Evolutionary conservation across 2,329 filamentous ascomycete genomes (phyloP).

Genomic region (Scedosporium boydii): DNA sequence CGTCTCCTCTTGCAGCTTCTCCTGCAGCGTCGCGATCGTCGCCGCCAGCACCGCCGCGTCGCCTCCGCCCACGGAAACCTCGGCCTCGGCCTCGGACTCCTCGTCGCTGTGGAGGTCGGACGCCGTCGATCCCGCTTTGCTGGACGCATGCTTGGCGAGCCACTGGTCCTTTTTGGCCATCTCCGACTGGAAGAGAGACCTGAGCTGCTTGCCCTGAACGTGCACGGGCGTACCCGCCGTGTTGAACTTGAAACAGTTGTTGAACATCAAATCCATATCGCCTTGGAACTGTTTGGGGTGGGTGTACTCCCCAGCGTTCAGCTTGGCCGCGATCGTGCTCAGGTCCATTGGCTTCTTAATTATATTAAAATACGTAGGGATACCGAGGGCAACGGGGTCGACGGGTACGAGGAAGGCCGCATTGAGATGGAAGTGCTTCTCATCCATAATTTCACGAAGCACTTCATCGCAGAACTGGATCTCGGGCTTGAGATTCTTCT

Average conservation of each 20-base stretch:
- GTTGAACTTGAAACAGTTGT: slow-evolving; percentile 92
- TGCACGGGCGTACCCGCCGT: slow-evolving; percentile 63
- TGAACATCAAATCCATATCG: slow-evolving; percentile 74
- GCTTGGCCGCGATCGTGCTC: slow-evolving; percentile 67
- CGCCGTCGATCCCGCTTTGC: slow-evolving; percentile 41
- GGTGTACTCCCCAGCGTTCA: slow-evolving; percentile 69
- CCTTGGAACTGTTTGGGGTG: slow-evolving; percentile 77
- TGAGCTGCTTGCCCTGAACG: slow-evolving; percentile 58
- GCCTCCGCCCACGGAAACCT: slow-evolving; percentile 24
- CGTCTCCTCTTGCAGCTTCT: slow-evolving; percentile 45
- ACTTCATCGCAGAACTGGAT: slow-evolving; percentile 83
- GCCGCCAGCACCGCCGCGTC: slow-evolving; percentile 31
- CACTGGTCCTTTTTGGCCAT: slow-evolving; percentile 75
- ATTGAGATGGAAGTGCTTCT: slow-evolving; percentile 59
- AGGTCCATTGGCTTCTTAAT: slow-evolving; percentile 98
- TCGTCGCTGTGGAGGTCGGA: slow-evolving; percentile 59
- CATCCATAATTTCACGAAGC: slow-evolving; percentile 65
- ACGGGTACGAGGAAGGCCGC: slow-evolving; percentile 75
- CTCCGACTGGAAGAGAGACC: slow-evolving; percentile 64
- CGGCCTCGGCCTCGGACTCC: slow-evolving; percentile 63
- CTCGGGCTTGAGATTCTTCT: slow-evolving; percentile 84
- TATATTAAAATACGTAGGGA: slow-evolving; percentile 84
- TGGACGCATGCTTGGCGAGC: slow-evolving; percentile 62
- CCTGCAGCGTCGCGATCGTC: slow-evolving; percentile 43
- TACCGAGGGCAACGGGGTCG: slow-evolving; percentile 87